Evolutionary conservation across 176 grass and related monocot genomes (phyloP).

Genomic region (Cenchrus fungigraminus): DNA sequence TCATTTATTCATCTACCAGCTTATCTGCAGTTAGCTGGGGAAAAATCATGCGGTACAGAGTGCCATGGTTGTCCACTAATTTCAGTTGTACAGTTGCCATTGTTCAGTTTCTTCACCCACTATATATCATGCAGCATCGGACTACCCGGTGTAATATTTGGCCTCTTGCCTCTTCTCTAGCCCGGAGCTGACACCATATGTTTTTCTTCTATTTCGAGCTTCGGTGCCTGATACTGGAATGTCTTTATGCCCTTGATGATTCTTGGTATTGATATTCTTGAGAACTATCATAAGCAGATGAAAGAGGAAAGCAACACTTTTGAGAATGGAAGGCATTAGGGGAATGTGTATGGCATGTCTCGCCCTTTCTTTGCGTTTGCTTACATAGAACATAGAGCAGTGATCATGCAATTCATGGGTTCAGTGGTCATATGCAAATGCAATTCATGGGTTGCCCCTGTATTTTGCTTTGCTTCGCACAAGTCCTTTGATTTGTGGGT

Average conservation of each 20-base stretch:
- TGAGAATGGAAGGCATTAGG: conserved; percentile 1
- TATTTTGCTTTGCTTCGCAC: too few relatives aligned
- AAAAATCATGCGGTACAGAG: background rate
- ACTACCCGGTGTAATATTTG: too few relatives aligned
- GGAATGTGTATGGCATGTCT: background rate
- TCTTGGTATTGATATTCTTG: background rate
- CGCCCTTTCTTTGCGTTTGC: too few relatives aligned
- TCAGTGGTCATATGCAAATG: too few relatives aligned
- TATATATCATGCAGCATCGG: background rate
- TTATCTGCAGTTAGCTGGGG: background rate
- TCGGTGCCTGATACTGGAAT: background rate
- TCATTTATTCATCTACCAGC: background rate
- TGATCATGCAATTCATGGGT: too few relatives aligned
- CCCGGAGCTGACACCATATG: too few relatives aligned
- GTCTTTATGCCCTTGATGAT: background rate
- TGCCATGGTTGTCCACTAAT: background rate
- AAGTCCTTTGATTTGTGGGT: too few relatives aligned
- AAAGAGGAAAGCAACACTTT: background rate
- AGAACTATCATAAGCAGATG: background rate
- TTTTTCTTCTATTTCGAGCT: too few relatives aligned
- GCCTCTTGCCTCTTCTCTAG: too few relatives aligned
- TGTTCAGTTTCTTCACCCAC: background rate
- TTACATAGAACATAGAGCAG: too few relatives aligned
- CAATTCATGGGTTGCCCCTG: too few relatives aligned
- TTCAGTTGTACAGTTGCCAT: background rate